phyloP scores from a whole-genome alignment of 495 filamentous ascomycete species.

The Penicillium fimorum region DNA sequence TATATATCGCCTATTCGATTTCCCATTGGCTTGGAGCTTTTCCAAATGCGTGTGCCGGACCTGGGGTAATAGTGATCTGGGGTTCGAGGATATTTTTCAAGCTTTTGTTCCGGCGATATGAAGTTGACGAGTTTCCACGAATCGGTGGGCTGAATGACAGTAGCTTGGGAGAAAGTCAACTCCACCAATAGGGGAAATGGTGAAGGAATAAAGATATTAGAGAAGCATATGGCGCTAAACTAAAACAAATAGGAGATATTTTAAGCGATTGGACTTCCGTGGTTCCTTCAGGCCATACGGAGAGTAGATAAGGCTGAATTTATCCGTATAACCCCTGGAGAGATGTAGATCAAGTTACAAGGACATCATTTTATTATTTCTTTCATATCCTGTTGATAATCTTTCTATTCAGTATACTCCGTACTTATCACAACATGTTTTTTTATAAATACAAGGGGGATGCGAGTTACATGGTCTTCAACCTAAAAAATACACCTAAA shows the following conservation, averaged over 20 bases:
- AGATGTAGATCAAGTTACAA: not conserved
- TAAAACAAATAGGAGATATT: slow-evolving; percentile 1
- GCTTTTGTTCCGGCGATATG: slow-evolving; percentile 21
- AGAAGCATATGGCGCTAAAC: not conserved
- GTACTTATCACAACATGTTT: not conserved
- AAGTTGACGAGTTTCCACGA: slow-evolving; percentile 34
- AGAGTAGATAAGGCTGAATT: not conserved
- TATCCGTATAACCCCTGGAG: not conserved
- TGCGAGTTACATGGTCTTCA: not conserved
- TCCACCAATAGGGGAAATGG: slow-evolving; percentile 36
- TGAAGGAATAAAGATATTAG: slow-evolving; percentile 8
- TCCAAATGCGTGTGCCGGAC: slow-evolving; percentile 3
- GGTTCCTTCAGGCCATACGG: not conserved
- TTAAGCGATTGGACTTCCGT: slow-evolving; percentile 4
- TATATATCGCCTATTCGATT: not conserved
- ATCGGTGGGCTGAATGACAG: slow-evolving; percentile 22
- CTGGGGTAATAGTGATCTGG: slow-evolving; percentile 32
- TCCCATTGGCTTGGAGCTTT: slow-evolving; percentile 15
- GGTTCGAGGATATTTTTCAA: slow-evolving; percentile 40
- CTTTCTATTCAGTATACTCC: not conserved
- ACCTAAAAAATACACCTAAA: not conserved
- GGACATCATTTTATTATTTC: not conserved
- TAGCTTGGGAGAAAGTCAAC: slow-evolving; percentile 22
- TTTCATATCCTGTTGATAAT: not conserved
- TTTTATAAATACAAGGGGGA: not conserved